Conservation (phyloP, 176 grass and related monocot genomes). For the Cenchrus fungigraminus region DNA sequence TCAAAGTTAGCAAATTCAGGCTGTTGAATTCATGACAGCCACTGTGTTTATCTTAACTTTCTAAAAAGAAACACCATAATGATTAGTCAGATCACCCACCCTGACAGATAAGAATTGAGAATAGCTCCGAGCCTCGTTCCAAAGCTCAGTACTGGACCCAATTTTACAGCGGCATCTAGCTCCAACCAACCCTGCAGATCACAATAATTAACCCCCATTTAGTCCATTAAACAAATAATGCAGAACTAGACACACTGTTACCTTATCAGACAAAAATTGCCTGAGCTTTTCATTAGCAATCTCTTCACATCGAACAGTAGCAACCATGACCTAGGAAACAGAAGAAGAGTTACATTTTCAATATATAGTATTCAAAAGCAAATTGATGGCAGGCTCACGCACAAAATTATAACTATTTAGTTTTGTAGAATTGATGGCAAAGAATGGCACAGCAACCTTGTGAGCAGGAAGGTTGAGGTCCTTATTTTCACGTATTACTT, state of each 20-base stretch:
- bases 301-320: conserved; percentile 93
- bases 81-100: conserved; percentile 56
- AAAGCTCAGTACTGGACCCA: conserved; percentile 62
- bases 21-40: conserved; percentile 11
- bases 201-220: conserved; percentile 6
- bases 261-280: conserved; percentile 71
- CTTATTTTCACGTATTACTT: conserved; percentile 93
- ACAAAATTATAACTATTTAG: conserved; percentile 17
- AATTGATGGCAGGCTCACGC: not conserved
- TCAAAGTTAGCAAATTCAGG: conserved; percentile 29
- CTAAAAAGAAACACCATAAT: not conserved
- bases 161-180: conserved; percentile 62
- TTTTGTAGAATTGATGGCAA: conserved; percentile 8
- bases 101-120: conserved; percentile 73
- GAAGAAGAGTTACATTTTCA: conserved; percentile 22
- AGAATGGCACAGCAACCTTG: conserved; percentile 60
- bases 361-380: conserved; percentile 15
- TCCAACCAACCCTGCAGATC: conserved; percentile 78
- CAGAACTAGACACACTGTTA: conserved; percentile 42
- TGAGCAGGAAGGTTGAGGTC: conserved; percentile 95
- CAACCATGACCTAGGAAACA: conserved; percentile 86
- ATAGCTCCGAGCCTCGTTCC: conserved; percentile 69
- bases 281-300: conserved; percentile 84
- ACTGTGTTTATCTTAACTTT: conserved; percentile 14
- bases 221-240: conserved; percentile 19